Percentiles rank a stretch among this genome's conserved stretches.
Evolutionary conservation across 2,329 filamentous ascomycete species (phyloP).

Genomic region (Fusarium graminum): DNA sequence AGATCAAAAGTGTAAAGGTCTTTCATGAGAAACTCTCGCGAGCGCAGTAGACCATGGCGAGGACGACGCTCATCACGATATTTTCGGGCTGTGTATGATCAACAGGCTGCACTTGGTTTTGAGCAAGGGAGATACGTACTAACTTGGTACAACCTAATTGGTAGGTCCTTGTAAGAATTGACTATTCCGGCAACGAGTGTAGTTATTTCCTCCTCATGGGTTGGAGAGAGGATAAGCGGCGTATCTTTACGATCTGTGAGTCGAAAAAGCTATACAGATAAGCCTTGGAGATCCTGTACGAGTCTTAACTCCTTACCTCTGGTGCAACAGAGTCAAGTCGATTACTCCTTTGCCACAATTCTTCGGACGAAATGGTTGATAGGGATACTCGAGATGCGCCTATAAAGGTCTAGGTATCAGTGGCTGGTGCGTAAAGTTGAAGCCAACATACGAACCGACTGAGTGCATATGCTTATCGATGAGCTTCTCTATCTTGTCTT

Average conservation of each 20-base stretch:
- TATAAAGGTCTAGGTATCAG: conserved; percentile 48
- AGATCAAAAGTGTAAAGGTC: conserved; percentile 96
- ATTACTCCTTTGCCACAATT: conserved; percentile 86
- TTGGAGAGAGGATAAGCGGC: conserved; percentile 85
- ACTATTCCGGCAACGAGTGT: conserved; percentile 78
- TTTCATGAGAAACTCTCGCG: conserved; percentile 97
- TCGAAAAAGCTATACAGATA: conserved; percentile 74
- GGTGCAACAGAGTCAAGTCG: conserved; percentile 77
- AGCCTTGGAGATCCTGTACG: conserved; percentile 30
- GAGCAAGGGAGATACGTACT: conserved; percentile 59
- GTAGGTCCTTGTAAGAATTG: conserved; percentile 87
- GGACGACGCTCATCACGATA: conserved; percentile 94
- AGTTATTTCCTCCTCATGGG: conserved; percentile 97
- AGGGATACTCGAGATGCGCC: conserved; percentile 85
- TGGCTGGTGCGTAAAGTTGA: neutral
- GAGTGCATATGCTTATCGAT: conserved; percentile 91
- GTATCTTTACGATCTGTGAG: conserved; percentile 83
- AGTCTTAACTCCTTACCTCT: conserved; percentile 68
- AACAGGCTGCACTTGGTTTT: conserved; percentile 17
- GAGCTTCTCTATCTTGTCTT: conserved; percentile 86
- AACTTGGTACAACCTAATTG: conserved; percentile 90
- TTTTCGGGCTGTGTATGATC: conserved; percentile 75
- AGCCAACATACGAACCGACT: conserved; percentile 64
- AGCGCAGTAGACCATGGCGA: conserved; percentile 86
- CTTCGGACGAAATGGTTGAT: conserved; percentile 87